Evolutionary conservation across 2,329 filamentous ascomycete species (phyloP).

Genomic region (Botrytis galanthina): DNA sequence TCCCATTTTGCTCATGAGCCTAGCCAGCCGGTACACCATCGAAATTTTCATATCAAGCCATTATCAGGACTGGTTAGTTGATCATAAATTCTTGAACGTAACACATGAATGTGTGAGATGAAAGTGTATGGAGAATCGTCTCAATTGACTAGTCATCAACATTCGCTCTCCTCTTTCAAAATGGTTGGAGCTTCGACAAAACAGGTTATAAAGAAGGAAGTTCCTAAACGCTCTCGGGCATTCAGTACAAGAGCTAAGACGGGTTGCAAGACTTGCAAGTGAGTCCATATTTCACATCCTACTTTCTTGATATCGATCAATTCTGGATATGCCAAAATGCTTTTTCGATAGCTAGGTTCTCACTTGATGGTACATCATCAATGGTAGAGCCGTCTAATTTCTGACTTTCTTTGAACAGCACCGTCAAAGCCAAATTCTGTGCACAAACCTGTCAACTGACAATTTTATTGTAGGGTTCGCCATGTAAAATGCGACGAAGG

Average conservation of each 20-base stretch:
- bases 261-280: slow-evolving; percentile 26
- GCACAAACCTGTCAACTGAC: background rate
- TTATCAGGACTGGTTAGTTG: background rate
- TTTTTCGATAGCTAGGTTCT: background rate
- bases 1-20: background rate
- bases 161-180: background rate
- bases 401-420: background rate
- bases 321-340: no score
- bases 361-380: background rate
- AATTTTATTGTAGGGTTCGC: slow-evolving; percentile 15
- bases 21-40: background rate
- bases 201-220: background rate
- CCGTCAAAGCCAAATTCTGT: background rate
- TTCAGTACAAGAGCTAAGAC: slow-evolving; percentile 21
- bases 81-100: background rate
- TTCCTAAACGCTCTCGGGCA: slow-evolving; percentile 16
- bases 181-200: slow-evolving; percentile 4
- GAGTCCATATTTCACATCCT: background rate
- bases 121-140: background rate
- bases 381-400: background rate
- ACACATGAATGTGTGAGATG: background rate
- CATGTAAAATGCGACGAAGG: slow-evolving; percentile 24
- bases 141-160: background rate
- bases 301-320: background rate
- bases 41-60: background rate